These are phyloP conservation scores for Geosmithia putterillii DNA, from an alignment of 2,329 filamentous ascomycete species.

Conservation along the genomic window DNA sequence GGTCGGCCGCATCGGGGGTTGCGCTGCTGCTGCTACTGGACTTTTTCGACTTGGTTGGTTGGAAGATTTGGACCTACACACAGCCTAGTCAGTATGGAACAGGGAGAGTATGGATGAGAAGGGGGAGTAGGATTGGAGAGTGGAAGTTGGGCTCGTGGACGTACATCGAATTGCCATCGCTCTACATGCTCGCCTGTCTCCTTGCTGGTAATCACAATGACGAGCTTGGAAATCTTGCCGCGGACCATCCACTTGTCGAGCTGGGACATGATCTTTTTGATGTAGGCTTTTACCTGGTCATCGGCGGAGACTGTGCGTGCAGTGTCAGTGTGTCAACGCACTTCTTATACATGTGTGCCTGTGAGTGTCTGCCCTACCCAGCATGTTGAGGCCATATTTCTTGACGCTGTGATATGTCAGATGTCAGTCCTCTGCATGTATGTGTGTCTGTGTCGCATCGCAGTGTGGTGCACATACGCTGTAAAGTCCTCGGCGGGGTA, in stretches of 20 bases:
- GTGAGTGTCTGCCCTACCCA: slow-evolving; percentile 39
- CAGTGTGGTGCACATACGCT: slow-evolving; percentile 42
- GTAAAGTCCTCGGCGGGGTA: slow-evolving; percentile 96
- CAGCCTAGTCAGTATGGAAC: slow-evolving; percentile 2
- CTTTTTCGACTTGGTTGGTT: slow-evolving; percentile 21
- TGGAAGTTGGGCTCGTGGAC: slow-evolving; percentile 10
- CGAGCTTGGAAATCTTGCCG: slow-evolving; percentile 93
- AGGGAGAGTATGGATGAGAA: slow-evolving; percentile 1
- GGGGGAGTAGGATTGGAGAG: slow-evolving; percentile 1
- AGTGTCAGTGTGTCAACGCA: not conserved
- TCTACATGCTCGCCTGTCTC: slow-evolving; percentile 95
- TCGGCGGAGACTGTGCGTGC: slow-evolving; percentile 65
- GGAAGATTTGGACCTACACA: slow-evolving; percentile 25
- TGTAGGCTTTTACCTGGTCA: slow-evolving; percentile 97
- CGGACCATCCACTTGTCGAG: slow-evolving; percentile 96
- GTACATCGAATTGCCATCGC: slow-evolving; percentile 93
- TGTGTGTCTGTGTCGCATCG: not conserved
- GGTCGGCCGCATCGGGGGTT: slow-evolving; percentile 40
- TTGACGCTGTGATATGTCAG: slow-evolving; percentile 47
- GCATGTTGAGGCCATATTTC: slow-evolving; percentile 99
- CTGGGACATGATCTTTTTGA: slow-evolving; percentile 98
- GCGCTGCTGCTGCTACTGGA: too few relatives aligned
- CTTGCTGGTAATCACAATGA: slow-evolving; percentile 93
- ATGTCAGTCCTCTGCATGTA: not conserved
- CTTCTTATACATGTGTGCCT: slow-evolving; percentile 7